phyloP scores from a whole-genome alignment of 805 yeast species.

The Groenewaldozyma tartarivorans region DNA sequence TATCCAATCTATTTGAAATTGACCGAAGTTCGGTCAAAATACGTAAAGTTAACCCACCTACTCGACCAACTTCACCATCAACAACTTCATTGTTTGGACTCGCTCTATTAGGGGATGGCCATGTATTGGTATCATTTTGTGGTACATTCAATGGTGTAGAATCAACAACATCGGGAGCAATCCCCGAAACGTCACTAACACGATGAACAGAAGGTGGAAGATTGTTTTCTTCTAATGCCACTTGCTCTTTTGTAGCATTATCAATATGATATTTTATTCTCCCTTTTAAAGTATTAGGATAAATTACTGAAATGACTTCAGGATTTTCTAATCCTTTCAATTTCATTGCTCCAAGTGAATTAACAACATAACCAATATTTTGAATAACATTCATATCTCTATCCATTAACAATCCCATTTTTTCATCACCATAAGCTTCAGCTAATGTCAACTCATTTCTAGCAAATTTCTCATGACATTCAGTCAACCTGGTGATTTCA shows the following conservation, averaged over 20 bases:
- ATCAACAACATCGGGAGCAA: conserved; percentile 2
- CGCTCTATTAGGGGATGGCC: background rate
- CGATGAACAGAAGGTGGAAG: background rate
- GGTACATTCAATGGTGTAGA: background rate
- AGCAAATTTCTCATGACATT: conserved; percentile 26
- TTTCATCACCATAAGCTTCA: conserved; percentile 36
- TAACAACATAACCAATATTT: conserved; percentile 58
- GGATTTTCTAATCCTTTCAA: conserved; percentile 92
- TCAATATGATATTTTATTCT: conserved; percentile 8
- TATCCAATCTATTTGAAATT: conserved; percentile 18
- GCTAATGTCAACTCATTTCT: conserved; percentile 22
- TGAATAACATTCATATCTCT: conserved; percentile 55
- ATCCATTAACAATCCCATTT: conserved; percentile 48
- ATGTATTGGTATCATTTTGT: background rate
- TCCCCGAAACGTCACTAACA: conserved; percentile 3
- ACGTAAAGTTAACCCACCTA: conserved; percentile 14
- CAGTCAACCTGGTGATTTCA: conserved; percentile 45
- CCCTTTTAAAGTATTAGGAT: conserved; percentile 39
- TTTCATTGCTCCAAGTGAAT: conserved; percentile 74
- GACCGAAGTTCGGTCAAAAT: conserved; percentile 11
- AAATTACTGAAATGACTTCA: conserved; percentile 70
- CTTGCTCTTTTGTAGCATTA: background rate
- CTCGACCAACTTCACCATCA: conserved; percentile 3
- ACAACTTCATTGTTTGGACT: background rate
- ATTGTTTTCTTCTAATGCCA: background rate